These are phyloP conservation scores for Elongisporangium undulatum DNA, from an alignment of 352 stramenopile genomes.

Conservation along the genomic window DNA sequence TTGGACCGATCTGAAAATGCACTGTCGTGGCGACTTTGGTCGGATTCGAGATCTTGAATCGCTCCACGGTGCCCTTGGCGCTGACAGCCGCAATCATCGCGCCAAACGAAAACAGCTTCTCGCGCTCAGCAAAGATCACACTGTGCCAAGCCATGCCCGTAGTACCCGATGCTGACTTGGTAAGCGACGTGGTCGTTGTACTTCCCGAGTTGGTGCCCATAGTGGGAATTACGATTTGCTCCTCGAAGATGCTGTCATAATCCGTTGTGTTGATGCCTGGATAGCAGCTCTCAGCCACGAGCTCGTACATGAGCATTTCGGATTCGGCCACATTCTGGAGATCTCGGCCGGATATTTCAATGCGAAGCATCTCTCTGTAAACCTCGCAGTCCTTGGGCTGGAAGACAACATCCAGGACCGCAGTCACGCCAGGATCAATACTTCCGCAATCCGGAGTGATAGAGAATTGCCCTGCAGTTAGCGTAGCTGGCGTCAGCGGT, in stretches of 20 bases:
- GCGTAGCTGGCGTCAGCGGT: conserved; percentile 17
- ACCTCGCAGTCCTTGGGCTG: conserved; percentile 66
- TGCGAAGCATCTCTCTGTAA: conserved; percentile 62
- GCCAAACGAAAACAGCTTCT: conserved; percentile 88
- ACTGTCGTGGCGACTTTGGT: conserved; percentile 92
- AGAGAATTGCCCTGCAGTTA: conserved; percentile 76
- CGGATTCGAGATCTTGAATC: conserved; percentile 95
- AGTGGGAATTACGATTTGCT: conserved; percentile 89
- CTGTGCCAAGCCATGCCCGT: conserved; percentile 33
- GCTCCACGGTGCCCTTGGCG: conserved; percentile 81
- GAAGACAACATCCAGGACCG: conserved; percentile 75
- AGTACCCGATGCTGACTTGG: conserved; percentile 9
- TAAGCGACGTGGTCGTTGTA: conserved; percentile 9
- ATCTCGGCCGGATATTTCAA: conserved; percentile 82
- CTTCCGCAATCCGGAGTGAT: conserved; percentile 70
- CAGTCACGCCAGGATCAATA: conserved; percentile 81
- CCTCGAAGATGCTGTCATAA: conserved; percentile 92
- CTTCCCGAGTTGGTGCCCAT: conserved; percentile 38
- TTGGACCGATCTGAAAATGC: conserved; percentile 65
- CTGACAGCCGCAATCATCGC: conserved; percentile 62
- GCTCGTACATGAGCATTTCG: conserved; percentile 71
- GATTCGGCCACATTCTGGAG: conserved; percentile 27
- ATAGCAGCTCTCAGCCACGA: conserved; percentile 91
- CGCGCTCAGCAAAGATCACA: conserved; percentile 79
- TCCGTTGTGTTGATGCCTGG: conserved; percentile 88